Conservation (phyloP, 768 basidiomycete species). For the Thelephora ganbajun region DNA sequence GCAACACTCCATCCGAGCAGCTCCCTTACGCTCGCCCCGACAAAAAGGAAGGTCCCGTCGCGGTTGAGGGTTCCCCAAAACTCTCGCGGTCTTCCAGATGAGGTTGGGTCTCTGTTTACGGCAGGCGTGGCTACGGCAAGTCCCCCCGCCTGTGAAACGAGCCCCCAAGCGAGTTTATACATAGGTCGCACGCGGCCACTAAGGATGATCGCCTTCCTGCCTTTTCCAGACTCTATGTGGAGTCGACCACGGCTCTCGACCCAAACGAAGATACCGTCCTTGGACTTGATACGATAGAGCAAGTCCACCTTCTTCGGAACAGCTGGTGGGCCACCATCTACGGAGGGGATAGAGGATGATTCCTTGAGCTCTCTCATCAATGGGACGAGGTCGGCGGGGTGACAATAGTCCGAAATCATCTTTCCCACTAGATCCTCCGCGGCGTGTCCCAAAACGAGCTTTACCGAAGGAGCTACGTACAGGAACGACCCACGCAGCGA, state of each 20-base stretch:
- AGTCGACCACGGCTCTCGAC: slow-evolving; percentile 81
- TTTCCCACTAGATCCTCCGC: slow-evolving; percentile 74
- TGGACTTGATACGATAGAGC: slow-evolving; percentile 71
- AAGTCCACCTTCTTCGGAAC: slow-evolving; percentile 58
- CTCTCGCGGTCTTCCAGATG: slow-evolving; percentile 14
- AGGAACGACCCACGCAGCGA: slow-evolving; percentile 88
- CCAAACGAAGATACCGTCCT: slow-evolving; percentile 64
- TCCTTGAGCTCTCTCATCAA: slow-evolving; percentile 89
- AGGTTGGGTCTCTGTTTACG: slow-evolving; percentile 13
- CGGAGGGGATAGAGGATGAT: slow-evolving; percentile 21
- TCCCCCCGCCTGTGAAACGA: slow-evolving; percentile 39
- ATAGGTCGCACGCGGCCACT: slow-evolving; percentile 63
- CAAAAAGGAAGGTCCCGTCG: slow-evolving; percentile 34
- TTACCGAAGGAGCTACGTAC: slow-evolving; percentile 78
- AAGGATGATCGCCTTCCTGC: slow-evolving; percentile 88
- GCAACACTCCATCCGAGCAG: slow-evolving; percentile 49
- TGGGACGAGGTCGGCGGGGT: slow-evolving; percentile 81
- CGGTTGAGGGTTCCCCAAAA: slow-evolving; percentile 44
- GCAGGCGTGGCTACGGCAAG: slow-evolving; percentile 7
- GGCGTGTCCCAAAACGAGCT: slow-evolving; percentile 72
- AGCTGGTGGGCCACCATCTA: slow-evolving; percentile 1
- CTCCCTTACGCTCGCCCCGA: slow-evolving; percentile 37
- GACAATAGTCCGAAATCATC: slow-evolving; percentile 69
- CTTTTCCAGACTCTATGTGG: slow-evolving; percentile 87
- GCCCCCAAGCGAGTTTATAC: slow-evolving; percentile 47